A percentile compares a stretch with the other conserved stretches of the same genome.
Conservation (phyloP, 2,329 filamentous ascomycete genomes). For the Fusarium udum region DNA sequence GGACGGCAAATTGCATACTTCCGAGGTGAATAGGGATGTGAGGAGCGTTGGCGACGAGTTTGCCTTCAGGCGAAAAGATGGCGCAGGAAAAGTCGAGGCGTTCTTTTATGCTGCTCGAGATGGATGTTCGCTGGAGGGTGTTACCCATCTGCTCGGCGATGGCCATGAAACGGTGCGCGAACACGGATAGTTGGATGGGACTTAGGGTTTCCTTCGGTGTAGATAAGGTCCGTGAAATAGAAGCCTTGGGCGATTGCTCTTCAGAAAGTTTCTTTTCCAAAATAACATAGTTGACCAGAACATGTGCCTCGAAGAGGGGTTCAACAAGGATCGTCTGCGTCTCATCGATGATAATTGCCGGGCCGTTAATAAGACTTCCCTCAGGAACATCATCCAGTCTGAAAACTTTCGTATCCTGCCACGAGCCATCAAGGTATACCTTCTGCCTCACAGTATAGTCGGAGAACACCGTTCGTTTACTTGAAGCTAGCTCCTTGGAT, state of each 20-base stretch:
- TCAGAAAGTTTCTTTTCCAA: constrained; percentile 26
- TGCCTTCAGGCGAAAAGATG: constrained; percentile 53
- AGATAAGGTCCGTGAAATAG: neutral
- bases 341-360: constrained; percentile 46
- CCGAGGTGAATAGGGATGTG: constrained; percentile 54
- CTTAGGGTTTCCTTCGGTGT: constrained; percentile 43
- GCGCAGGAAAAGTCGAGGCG: constrained; percentile 56
- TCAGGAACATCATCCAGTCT: neutral
- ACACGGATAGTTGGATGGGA: constrained; percentile 64
- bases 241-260: too few relatives aligned
- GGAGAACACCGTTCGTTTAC: neutral
- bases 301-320: constrained; percentile 40
- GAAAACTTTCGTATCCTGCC: constrained; percentile 12
- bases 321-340: constrained; percentile 47
- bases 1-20: constrained; percentile 54
- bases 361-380: constrained; percentile 38
- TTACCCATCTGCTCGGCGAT: constrained; percentile 69
- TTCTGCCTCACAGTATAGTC: neutral
- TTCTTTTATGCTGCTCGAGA: constrained; percentile 60
- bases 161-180: constrained; percentile 66
- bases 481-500: neutral
- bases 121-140: constrained; percentile 63
- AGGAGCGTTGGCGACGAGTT: constrained; percentile 49
- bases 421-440: constrained; percentile 9
- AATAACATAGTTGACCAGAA: constrained; percentile 46